A percentile compares a stretch with the other conserved stretches of the same genome.
Conservation (phyloP, 2,329 filamentous ascomycete species). For the Fusarium sp. region DNA sequence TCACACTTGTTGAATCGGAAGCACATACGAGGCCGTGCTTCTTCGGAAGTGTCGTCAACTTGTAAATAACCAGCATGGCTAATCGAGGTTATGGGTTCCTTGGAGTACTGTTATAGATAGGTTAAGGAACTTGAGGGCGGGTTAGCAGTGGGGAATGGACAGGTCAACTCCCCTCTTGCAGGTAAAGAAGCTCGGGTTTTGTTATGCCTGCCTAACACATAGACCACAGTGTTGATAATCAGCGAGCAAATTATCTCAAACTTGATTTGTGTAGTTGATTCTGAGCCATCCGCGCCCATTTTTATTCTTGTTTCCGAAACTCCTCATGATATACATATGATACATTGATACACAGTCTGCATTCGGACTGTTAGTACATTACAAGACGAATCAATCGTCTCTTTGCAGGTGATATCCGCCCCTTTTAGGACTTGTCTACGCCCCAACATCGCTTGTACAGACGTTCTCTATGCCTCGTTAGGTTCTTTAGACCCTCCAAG, state of each 20-base stretch:
- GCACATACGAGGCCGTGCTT: not conserved
- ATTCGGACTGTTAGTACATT: not conserved
- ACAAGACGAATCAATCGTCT: not conserved
- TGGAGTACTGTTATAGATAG: conserved; percentile 24
- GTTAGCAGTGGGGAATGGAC: conserved; percentile 4
- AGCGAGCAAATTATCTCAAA: conserved; percentile 6
- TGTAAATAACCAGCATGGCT: conserved; percentile 12
- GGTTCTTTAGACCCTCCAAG: conserved; percentile 67
- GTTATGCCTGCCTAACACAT: conserved; percentile 20
- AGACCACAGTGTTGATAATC: conserved; percentile 28
- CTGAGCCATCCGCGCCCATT: not conserved
- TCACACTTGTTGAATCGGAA: conserved; percentile 5
- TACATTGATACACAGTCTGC: conserved; percentile 25
- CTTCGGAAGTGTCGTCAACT: not conserved
- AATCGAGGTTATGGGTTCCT: conserved; percentile 3
- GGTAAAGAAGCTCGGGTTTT: conserved; percentile 15
- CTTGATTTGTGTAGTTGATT: not conserved
- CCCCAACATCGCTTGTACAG: conserved; percentile 53
- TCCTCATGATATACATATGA: conserved; percentile 24
- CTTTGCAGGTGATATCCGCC: not conserved
- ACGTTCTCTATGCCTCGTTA: conserved; percentile 64
- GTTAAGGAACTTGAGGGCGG: not conserved
- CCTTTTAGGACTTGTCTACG: conserved; percentile 8
- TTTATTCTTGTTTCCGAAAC: not conserved
- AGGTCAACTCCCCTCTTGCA: conserved; percentile 27